Conservation (phyloP, 2,329 filamentous ascomycete species). For the Penicillium sp. region DNA sequence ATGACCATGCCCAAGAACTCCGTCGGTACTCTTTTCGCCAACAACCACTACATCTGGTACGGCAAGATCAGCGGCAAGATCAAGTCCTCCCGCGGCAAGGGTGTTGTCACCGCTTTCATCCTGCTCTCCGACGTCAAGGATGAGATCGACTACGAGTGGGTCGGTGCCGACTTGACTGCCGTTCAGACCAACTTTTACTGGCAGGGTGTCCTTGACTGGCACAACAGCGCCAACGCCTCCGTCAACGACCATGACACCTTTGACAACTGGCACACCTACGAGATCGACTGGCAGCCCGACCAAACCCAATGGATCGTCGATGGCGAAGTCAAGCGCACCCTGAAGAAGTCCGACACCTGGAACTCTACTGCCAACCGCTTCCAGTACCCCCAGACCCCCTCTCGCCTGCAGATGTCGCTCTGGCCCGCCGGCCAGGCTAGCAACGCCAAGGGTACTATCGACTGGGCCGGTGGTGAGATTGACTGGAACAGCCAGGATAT, state of each 20-base stretch:
- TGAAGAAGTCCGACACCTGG: constrained; percentile 81
- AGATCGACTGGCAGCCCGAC: constrained; percentile 91
- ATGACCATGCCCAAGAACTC: constrained; percentile 89
- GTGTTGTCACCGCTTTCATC: constrained; percentile 98
- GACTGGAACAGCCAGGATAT: constrained; percentile 86
- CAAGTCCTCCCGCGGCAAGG: constrained; percentile 81
- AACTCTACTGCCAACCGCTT: constrained; percentile 82
- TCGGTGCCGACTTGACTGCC: constrained; percentile 76
- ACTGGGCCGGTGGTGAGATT: constrained; percentile 90
- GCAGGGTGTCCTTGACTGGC: constrained; percentile 86
- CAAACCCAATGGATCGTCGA: constrained; percentile 86
- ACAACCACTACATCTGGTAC: constrained; percentile 93
- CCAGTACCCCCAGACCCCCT: constrained; percentile 87
- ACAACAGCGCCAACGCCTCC: constrained; percentile 68
- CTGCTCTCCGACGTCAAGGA: constrained; percentile 95
- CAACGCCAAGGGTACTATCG: constrained; percentile 83
- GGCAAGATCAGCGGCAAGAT: constrained; percentile 86
- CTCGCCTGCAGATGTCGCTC: constrained; percentile 89
- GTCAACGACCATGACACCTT: constrained; percentile 68
- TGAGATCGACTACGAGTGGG: constrained; percentile 96
- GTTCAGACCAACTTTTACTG: constrained; percentile 98
- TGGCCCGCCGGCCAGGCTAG: constrained; percentile 86
- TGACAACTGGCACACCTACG: constrained; percentile 82
- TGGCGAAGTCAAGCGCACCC: constrained; percentile 74
- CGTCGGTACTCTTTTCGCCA: constrained; percentile 84